These are phyloP conservation scores for Teratosphaeria destructans DNA, from an alignment of 2,329 filamentous ascomycete species.

Conservation along the genomic window DNA sequence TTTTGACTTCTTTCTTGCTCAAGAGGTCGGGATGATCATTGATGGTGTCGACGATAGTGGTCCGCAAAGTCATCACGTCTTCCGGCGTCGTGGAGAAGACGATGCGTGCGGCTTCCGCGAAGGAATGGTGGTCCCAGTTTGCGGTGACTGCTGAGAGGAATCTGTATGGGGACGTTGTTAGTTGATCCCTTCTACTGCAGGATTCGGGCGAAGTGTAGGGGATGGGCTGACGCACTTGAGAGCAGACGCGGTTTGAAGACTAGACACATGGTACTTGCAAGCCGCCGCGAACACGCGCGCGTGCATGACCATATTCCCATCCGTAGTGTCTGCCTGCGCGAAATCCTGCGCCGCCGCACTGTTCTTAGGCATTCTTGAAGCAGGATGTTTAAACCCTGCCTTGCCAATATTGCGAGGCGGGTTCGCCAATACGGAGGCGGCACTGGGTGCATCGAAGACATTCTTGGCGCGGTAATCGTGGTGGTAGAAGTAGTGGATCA, in stretches of 20 bases:
- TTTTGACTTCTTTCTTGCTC: not conserved
- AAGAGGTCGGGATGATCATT: slow-evolving; percentile 4
- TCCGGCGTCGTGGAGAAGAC: slow-evolving; percentile 33
- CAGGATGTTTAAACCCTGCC: no score
- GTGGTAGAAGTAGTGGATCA: slow-evolving; percentile 22
- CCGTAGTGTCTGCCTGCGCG: not conserved
- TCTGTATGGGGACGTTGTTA: not conserved
- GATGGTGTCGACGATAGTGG: slow-evolving; percentile 23
- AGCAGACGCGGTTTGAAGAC: slow-evolving; percentile 29
- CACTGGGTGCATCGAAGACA: not conserved
- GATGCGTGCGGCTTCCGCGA: slow-evolving; percentile 31
- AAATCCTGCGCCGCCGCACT: not conserved
- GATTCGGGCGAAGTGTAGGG: no score
- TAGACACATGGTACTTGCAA: slow-evolving; percentile 31
- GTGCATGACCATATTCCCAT: slow-evolving; percentile 16
- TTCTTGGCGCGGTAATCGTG: slow-evolving; percentile 12
- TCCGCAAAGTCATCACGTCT: slow-evolving; percentile 13
- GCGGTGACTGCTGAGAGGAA: not conserved
- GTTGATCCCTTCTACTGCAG: not conserved
- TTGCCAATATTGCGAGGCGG: not conserved
- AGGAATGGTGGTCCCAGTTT: slow-evolving; percentile 21
- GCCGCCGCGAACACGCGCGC: slow-evolving; percentile 35
- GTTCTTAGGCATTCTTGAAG: no score
- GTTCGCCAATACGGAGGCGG: not conserved
- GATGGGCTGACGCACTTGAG: slow-evolving; percentile 28